A percentile compares a stretch with the other conserved stretches of the same genome.
Conservation (phyloP, 139 green algal genomes). For the Nannochloris sp. region DNA sequence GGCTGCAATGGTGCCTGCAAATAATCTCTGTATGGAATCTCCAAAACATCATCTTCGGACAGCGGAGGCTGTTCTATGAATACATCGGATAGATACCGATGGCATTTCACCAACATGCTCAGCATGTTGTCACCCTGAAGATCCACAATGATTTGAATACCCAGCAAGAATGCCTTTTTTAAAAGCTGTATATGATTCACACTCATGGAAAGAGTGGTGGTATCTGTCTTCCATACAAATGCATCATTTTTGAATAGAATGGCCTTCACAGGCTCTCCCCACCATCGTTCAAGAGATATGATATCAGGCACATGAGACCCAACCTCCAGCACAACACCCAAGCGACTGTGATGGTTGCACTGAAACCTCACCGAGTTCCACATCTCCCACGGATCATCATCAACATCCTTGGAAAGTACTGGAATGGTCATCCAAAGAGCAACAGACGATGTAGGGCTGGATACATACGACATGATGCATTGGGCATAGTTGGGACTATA, state of each 20-base stretch:
- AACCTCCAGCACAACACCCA: constrained; percentile 66
- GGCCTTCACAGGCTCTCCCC: constrained; percentile 81
- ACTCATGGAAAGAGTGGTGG: constrained; percentile 77
- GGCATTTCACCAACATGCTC: constrained; percentile 65
- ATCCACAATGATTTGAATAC: constrained; percentile 17
- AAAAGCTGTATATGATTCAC: constrained; percentile 74
- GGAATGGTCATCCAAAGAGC: constrained; percentile 82
- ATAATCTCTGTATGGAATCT: constrained; percentile 85
- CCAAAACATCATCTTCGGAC: constrained; percentile 42
- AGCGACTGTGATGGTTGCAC: constrained; percentile 57
- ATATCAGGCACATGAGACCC: constrained; percentile 23
- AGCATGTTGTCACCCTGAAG: no score
- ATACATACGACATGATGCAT: constrained; percentile 49
- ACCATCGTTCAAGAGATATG: constrained; percentile 51
- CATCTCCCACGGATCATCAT: constrained; percentile 45
- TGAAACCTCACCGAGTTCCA: constrained; percentile 71
- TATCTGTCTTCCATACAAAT: constrained; percentile 47
- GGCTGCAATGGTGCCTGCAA: constrained; percentile 85
- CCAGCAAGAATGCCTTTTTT: background rate
- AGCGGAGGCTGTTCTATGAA: constrained; percentile 55
- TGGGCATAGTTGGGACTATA: constrained; percentile 60
- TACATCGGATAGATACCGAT: constrained; percentile 89
- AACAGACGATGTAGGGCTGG: constrained; percentile 48
- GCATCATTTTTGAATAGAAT: constrained; percentile 61
- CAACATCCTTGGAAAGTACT: background rate